Evolutionary conservation across 257 asterid species (phyloP), one percentile per base, ranked within the genome.

Genomic region (Rauvolfia tetraphylla): DNA sequence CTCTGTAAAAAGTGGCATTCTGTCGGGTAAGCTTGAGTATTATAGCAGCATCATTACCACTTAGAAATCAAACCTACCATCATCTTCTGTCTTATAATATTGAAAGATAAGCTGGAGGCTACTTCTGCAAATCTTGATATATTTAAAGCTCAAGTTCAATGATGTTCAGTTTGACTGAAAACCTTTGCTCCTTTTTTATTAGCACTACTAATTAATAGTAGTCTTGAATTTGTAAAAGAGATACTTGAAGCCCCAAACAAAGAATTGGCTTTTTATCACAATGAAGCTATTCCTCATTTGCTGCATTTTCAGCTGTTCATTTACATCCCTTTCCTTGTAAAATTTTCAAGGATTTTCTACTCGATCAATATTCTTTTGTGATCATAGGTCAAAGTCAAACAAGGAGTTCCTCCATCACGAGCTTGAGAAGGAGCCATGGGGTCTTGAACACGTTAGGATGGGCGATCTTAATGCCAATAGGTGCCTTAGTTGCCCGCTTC

Each of bases 371-470:
- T 31, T 38, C 5, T 41, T 41, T 46, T 46, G 51, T 46, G 14
- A 51, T 3, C 1, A 77, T 80, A 94, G 98, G 98, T 78, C 82
- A 87, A 84, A 88, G 84, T 80, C 67, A 76, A 33, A 78, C 89
- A 2, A 66, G 71, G 34, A 69, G 66, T 51, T 77, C 80, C 25
- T 82, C 91, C 0, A 74, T 83, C 53, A 84, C 81, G 20, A 77
- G 76, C 18, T 88, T 95, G 27, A 80, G 80, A 59, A 86, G 86
- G 81, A 83, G 80, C 86, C 99, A 95, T 61, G 98, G 99, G 80
- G 39, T 95, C 4, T 42, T 93, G 79, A 92, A 85, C 89, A 88
- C 91, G 93, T 25, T 95, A 61, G 97, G 97, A 7, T 95, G 99
- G 99, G 93, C 86, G 23, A 91, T 93, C 44, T n/a, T 93, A 58